Evolutionary conservation across 495 filamentous ascomycete genomes (phyloP).

Genomic region (Penicillium salamii): DNA sequence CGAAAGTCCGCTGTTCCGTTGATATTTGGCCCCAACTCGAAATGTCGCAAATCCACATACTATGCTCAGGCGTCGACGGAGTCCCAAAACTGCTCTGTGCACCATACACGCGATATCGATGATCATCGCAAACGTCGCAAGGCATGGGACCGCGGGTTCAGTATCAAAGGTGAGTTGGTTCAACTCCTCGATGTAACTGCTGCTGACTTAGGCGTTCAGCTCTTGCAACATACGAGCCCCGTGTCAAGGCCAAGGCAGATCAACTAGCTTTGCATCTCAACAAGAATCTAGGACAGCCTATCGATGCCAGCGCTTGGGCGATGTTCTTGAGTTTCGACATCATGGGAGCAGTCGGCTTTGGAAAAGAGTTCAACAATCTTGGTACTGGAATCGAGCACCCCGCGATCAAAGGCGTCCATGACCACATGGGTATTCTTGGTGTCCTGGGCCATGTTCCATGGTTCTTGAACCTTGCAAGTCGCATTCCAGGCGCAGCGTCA

Average conservation of each 20-base stretch:
- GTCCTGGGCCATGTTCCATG: background rate
- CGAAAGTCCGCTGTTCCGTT: background rate
- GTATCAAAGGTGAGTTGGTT: constrained; percentile 19
- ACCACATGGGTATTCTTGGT: constrained; percentile 12
- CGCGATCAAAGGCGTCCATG: constrained; percentile 40
- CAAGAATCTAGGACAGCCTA: background rate
- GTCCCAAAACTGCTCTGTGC: constrained; percentile 12
- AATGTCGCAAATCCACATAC: constrained; percentile 28
- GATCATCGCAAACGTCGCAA: constrained; percentile 29
- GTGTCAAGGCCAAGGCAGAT: background rate
- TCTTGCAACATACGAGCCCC: background rate
- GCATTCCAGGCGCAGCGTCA: background rate
- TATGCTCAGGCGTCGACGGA: constrained; percentile 24
- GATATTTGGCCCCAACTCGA: constrained; percentile 3
- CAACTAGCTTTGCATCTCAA: constrained; percentile 3
- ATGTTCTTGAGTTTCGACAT: constrained; percentile 17
- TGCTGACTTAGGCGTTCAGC: background rate
- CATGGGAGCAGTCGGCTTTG: constrained; percentile 14
- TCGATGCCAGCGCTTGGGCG: constrained; percentile 9
- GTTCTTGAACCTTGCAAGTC: background rate
- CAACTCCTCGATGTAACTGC: background rate
- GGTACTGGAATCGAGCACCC: constrained; percentile 44
- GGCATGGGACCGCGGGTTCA: constrained; percentile 37
- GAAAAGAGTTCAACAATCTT: constrained; percentile 15
- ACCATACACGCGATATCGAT: constrained; percentile 25